Percentiles rank a stretch among this genome's conserved stretches.
These are phyloP conservation scores for Diaporthe nobilis DNA, from an alignment of 2,329 filamentous ascomycete genomes.

Conservation along the genomic window DNA sequence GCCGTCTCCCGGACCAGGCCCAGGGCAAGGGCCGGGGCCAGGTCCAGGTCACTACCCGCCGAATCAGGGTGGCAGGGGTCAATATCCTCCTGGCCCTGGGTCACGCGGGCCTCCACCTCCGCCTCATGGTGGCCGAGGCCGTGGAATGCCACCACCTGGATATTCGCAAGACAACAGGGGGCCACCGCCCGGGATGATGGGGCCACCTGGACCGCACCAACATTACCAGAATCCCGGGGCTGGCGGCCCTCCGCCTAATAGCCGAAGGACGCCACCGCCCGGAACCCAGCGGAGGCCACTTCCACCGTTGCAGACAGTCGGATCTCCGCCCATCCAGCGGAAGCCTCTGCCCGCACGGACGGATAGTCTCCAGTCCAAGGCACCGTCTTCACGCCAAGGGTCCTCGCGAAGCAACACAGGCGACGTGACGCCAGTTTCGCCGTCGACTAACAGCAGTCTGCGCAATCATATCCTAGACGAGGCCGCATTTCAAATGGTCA, in stretches of 20 bases:
- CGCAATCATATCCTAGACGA: slow-evolving; percentile 60
- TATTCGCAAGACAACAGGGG: slow-evolving; percentile 35
- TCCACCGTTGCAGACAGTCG: slow-evolving; percentile 34
- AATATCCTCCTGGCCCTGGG: slow-evolving; percentile 38
- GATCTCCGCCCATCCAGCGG: slow-evolving; percentile 60
- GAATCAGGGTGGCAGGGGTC: slow-evolving; percentile 45
- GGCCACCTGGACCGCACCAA: slow-evolving; percentile 35
- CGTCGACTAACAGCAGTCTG: slow-evolving; percentile 56
- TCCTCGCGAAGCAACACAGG: slow-evolving; percentile 53
- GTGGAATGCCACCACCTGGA: slow-evolving; percentile 45
- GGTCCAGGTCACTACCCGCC: slow-evolving; percentile 44
- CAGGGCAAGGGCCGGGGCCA: slow-evolving; percentile 45
- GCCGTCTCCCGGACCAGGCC: slow-evolving; percentile 50
- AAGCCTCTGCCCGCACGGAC: slow-evolving; percentile 65
- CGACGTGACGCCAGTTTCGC: slow-evolving; percentile 53
- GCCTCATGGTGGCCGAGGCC: slow-evolving; percentile 41
- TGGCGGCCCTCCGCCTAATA: slow-evolving; percentile 28
- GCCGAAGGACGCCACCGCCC: slow-evolving; percentile 36
- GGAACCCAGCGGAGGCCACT: slow-evolving; percentile 38
- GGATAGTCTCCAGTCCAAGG: slow-evolving; percentile 39
- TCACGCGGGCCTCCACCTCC: slow-evolving; percentile 47
- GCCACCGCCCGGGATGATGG: slow-evolving; percentile 35
- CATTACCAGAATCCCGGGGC: slow-evolving; percentile 26
- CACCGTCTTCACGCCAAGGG: slow-evolving; percentile 36
- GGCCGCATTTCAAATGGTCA: slow-evolving; percentile 64